Base-by-base conservation (phyloP, 495 filamentous ascomycete species). In the Neurospora discreta region DNA sequence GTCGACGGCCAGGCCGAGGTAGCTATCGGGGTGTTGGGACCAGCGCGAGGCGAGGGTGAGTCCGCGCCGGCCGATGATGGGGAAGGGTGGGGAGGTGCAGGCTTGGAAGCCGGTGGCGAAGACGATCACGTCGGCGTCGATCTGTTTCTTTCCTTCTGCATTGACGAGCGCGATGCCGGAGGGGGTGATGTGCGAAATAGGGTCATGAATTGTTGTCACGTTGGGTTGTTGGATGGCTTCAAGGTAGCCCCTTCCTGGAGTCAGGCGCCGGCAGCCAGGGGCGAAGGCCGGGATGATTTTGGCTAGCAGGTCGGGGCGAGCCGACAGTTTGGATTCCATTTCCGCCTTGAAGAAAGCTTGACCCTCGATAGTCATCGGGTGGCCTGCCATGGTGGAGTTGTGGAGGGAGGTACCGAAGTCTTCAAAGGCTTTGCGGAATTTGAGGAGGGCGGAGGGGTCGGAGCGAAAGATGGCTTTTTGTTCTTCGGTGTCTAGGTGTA, bases 241-340 rank as follows among this genome's bases (percentile, higher is more conserved):
- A 10, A 93, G 87, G 76, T 92, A 93, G 0, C 90, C 91, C 5
- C 85, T 88, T 0, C 90, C 91, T 0, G 90, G 90, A 0, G 91
- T 93, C 0, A 90, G 82, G n/a, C 91, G 88, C 36, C 90, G 87
- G 73, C 91, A 93, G 71, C 89, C 88, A 1, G 90, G 87, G 1
- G 87, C 83, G 77, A 92, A 93, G 43, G 87, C 83, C 0, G 91
- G 90, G 73, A 85, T 80, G 20, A 85, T 73, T 30, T 74, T 77
- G 1, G 75, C 69, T 23, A 78, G 69, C 43, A 85, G 79, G 44
- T 82, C 80, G 10, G 83, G 82, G 20, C 77, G 80, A 60, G 71
- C 39, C 9, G 76, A 41, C 13, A 85, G 78, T 5, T 76, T 76
- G 26, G 74, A 42, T 26, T 75, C 70, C 83, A 85, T 85, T n/a